Percentiles rank a stretch among this genome's conserved stretches.
Conservation (phyloP, 306 rosid genomes). For the Pueraria montana region DNA sequence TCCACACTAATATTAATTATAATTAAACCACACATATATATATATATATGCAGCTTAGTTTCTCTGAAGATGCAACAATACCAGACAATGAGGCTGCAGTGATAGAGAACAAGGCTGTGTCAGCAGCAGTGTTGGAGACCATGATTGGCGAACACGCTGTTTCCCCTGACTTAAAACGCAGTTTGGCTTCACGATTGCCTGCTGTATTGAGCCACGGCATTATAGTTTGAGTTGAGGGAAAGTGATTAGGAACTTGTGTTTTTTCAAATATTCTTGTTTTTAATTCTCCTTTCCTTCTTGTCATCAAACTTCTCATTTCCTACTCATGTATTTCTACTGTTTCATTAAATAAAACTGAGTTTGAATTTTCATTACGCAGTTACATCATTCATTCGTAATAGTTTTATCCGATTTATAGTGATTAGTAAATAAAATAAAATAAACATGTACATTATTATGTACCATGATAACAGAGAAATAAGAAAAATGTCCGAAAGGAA, state of each 20-base stretch:
- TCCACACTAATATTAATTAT: too few species aligned
- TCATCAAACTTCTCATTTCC: too few species aligned
- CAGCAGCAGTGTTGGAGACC: constrained; percentile 72
- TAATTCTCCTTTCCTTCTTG: not conserved
- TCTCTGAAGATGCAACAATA: constrained; percentile 62
- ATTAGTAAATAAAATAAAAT: too few species aligned
- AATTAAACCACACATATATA: too few species aligned
- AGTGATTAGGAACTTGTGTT: too few species aligned
- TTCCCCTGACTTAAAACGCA: constrained; percentile 77
- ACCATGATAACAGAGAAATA: not conserved
- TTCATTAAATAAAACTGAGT: not conserved
- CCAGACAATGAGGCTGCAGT: constrained; percentile 54
- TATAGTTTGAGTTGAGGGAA: not conserved
- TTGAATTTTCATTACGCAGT: too few species aligned
- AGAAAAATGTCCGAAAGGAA: not conserved
- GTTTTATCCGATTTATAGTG: too few species aligned
- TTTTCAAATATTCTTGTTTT: not conserved
- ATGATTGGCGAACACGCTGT: constrained; percentile 86
- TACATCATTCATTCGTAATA: too few species aligned
- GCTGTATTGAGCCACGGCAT: not conserved
- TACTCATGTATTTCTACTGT: not conserved
- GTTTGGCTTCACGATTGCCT: constrained; percentile 69
- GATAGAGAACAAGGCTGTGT: constrained; percentile 67
- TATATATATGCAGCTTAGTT: constrained; percentile 82
- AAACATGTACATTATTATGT: not conserved